These are phyloP conservation scores for Aspergillus jensenii DNA, from an alignment of 2,329 filamentous ascomycete species.

Conservation along the genomic window DNA sequence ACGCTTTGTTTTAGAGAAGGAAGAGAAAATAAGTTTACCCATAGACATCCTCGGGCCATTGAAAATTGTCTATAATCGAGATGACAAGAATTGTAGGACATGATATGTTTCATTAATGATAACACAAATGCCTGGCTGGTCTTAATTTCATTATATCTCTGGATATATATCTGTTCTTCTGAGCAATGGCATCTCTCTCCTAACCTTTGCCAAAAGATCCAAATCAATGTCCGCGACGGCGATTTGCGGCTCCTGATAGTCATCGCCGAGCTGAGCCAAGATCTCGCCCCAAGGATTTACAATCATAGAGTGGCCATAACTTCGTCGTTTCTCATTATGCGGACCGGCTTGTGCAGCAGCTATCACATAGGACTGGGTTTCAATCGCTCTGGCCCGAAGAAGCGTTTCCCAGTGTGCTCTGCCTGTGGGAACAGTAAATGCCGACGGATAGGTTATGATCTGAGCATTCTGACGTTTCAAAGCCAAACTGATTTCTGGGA, in stretches of 20 bases:
- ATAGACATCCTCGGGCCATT: not conserved
- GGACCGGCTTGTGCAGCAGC: conserved; percentile 79
- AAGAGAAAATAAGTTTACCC: conserved; percentile 11
- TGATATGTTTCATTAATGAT: not conserved
- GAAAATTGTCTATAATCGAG: not conserved
- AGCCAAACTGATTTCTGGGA: conserved; percentile 71
- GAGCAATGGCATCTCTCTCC: conserved; percentile 57
- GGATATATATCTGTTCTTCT: conserved; percentile 55
- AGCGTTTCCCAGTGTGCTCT: conserved; percentile 82
- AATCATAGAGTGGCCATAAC: conserved; percentile 84
- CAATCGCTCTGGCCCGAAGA: conserved; percentile 77
- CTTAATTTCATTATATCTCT: conserved; percentile 21
- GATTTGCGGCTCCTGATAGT: conserved; percentile 46
- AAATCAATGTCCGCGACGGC: conserved; percentile 56
- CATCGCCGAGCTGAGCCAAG: conserved; percentile 60
- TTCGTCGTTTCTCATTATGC: conserved; percentile 73
- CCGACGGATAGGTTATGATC: conserved; percentile 81
- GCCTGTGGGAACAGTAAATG: conserved; percentile 86
- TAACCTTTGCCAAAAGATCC: conserved; percentile 51
- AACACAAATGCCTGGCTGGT: not conserved
- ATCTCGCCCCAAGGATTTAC: conserved; percentile 85
- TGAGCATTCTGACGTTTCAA: conserved; percentile 69
- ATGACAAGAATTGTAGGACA: not conserved
- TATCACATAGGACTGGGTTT: conserved; percentile 83
- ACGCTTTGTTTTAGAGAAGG: conserved; percentile 13